Percentiles rank a stretch among this genome's conserved stretches.
phyloP scores from a whole-genome alignment of 768 basidiomycete genomes.

The Lactifluus piperatus region DNA sequence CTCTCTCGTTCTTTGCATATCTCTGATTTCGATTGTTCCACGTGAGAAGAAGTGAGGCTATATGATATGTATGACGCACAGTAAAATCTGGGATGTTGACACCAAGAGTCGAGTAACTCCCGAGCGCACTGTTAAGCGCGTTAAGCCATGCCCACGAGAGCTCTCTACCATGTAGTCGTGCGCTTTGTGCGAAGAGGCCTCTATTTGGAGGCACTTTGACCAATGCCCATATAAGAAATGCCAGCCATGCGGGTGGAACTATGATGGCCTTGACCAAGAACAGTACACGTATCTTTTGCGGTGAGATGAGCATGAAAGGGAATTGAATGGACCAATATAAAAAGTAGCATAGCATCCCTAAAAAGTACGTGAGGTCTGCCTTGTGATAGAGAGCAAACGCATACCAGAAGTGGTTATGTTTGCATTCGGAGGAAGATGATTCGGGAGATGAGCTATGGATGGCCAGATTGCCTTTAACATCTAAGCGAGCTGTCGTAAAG shows the following conservation, averaged over 20 bases:
- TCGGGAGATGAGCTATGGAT: slow-evolving; percentile 52
- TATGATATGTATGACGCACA: slow-evolving; percentile 22
- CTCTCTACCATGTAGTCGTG: slow-evolving; percentile 42
- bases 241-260: slow-evolving; percentile 37
- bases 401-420: slow-evolving; percentile 56
- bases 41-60: not conserved
- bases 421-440: slow-evolving; percentile 47
- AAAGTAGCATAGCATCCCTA: slow-evolving; percentile 68
- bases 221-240: slow-evolving; percentile 32
- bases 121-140: slow-evolving; percentile 68
- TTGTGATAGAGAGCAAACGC: slow-evolving; percentile 12
- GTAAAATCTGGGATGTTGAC: slow-evolving; percentile 88
- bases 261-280: slow-evolving; percentile 56
- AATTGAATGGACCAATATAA: slow-evolving; percentile 73
- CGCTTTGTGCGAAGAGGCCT: slow-evolving; percentile 47
- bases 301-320: slow-evolving; percentile 67
- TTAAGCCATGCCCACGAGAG: slow-evolving; percentile 75
- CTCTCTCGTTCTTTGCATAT: slow-evolving; percentile 60
- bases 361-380: not conserved
- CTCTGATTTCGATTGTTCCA: slow-evolving; percentile 32
- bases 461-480: slow-evolving; percentile 86
- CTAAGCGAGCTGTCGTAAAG: slow-evolving; percentile 14
- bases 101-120: slow-evolving; percentile 61
- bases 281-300: slow-evolving; percentile 66
- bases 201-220: slow-evolving; percentile 53